A percentile compares a stretch with the other conserved stretches of the same genome.
These are phyloP conservation scores for Trichocladium antarcticum DNA, from an alignment of 495 filamentous ascomycete species.

Conservation along the genomic window DNA sequence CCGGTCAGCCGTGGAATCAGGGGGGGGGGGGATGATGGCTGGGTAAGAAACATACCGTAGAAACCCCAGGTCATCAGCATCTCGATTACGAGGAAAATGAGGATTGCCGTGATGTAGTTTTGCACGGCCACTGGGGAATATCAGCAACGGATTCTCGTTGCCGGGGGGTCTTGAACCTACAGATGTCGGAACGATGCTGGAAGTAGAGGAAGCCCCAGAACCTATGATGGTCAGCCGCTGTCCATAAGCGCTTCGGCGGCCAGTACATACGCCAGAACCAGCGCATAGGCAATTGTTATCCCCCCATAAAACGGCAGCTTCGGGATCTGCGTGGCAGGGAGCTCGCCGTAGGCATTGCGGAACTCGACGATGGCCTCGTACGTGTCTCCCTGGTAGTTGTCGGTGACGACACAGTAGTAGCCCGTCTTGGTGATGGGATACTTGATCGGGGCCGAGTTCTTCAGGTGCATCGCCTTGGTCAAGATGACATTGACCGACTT, in stretches of 20 bases:
- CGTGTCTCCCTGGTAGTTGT: constrained; percentile 46
- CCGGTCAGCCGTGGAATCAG: constrained; percentile 2
- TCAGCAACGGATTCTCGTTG: constrained; percentile 24
- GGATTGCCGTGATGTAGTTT: constrained; percentile 96
- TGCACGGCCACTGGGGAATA: constrained; percentile 69
- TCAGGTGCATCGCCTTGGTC: constrained; percentile 73
- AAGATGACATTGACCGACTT: constrained; percentile 57
- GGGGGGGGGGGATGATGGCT: no score
- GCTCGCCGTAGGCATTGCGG: constrained; percentile 89
- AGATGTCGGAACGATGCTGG: constrained; percentile 85
- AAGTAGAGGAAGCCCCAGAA: constrained; percentile 96
- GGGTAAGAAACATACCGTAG: constrained; percentile 45
- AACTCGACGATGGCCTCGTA: constrained; percentile 83
- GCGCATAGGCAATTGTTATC: constrained; percentile 85
- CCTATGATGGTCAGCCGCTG: constrained; percentile 5
- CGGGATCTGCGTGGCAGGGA: constrained; percentile 87
- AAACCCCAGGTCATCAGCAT: constrained; percentile 98
- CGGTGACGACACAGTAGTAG: constrained; percentile 89
- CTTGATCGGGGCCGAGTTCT: constrained; percentile 57
- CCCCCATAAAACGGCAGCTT: constrained; percentile 97
- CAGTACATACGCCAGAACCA: constrained; percentile 48
- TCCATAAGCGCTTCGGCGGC: neutral
- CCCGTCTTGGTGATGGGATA: constrained; percentile 81
- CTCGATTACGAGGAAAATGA: constrained; percentile 87
- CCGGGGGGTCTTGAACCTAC: constrained; percentile 34